Base-by-base conservation (phyloP, 345 rosid genomes). In the Camelina neglecta region DNA sequence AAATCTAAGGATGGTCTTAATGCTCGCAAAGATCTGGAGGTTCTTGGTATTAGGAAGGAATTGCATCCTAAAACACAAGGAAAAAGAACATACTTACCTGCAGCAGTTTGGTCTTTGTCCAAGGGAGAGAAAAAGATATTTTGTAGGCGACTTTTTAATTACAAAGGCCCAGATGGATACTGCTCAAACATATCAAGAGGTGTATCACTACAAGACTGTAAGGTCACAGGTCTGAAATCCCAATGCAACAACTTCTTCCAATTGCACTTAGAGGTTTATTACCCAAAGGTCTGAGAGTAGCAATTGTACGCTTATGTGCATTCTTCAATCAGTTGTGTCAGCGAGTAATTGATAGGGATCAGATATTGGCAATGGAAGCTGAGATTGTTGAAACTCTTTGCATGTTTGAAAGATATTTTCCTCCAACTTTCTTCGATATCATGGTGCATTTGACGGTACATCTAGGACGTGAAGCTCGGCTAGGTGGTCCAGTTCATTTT, bases 401-500 rank as follows among this genome's bases (percentile, higher is more conserved):
- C 41, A 13, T 64, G 69, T 45, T 64, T 47, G 69, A 64, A n/a
- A 26, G 4, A 29, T 45, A 1, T 62, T 23, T 62, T 23, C 67
- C 67, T 12, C 67, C 36, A 42, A 62, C 36, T 42, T 62, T 62
- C 41, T 64, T 64, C 29, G 56, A 47, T 64, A 51, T 51, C 2
- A 20, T 51, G 13, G 56, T 51, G 1, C 29, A 50, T 2, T 50
- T 50, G 56, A 50, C 56, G 2, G 13, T 63, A 0, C 53, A 63
- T 45, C 38, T 63, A 13, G 53, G 67, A 44, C 24, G 67, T 5
- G 54, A 45, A 64, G 54, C 68, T 1, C 13, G 68, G 1, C 23
- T 64, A 7, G 55, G 68, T 5, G 68, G 68, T 42, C 67, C 51
- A 3, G 67, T 62, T 20, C 67, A 62, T 42, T 29, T 29, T 29